Conservation (phyloP, 1,284 basidiomycete species). For the Trametes versicolor region DNA sequence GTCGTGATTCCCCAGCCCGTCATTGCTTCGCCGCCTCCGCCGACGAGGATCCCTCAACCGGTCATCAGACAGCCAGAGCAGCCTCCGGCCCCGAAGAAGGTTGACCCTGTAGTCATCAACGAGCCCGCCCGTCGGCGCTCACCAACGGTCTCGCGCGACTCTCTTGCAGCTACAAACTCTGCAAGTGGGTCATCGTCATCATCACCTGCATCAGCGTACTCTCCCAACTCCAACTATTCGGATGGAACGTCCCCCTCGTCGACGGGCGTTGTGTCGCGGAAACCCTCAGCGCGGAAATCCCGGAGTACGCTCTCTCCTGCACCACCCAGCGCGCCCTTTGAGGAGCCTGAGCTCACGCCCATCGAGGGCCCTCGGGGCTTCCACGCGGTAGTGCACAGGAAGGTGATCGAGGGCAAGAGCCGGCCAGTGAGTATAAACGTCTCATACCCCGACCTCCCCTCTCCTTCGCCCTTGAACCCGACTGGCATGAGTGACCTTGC, state of each 20-base stretch:
- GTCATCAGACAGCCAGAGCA: conserved; percentile 2
- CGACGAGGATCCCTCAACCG: conserved; percentile 13
- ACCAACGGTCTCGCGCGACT: conserved; percentile 32
- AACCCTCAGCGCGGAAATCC: conserved; percentile 18
- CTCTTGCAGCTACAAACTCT: conserved; percentile 29
- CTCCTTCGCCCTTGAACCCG: conserved; percentile 32
- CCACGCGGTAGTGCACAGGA: conserved; percentile 45
- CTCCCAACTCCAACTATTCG: conserved; percentile 27
- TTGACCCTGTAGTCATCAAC: conserved; percentile 36
- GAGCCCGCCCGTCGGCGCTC: conserved; percentile 35
- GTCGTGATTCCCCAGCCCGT: conserved; percentile 25
- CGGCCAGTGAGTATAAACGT: conserved; percentile 28
- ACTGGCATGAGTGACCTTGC: conserved; percentile 43
- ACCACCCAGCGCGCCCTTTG: conserved; percentile 24
- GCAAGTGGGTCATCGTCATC: conserved; percentile 26
- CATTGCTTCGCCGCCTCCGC: not conserved
- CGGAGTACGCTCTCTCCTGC: conserved; percentile 19
- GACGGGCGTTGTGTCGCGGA: conserved; percentile 24
- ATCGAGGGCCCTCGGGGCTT: conserved; percentile 38
- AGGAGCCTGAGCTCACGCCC: conserved; percentile 36
- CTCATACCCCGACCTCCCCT: conserved; percentile 28
- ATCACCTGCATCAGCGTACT: conserved; percentile 30
- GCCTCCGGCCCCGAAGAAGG: conserved; percentile 25
- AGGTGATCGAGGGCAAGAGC: conserved; percentile 37
- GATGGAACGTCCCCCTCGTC: conserved; percentile 28